phyloP scores from a whole-genome alignment of 768 basidiomycete genomes.

The Psilocybe azurescens region DNA sequence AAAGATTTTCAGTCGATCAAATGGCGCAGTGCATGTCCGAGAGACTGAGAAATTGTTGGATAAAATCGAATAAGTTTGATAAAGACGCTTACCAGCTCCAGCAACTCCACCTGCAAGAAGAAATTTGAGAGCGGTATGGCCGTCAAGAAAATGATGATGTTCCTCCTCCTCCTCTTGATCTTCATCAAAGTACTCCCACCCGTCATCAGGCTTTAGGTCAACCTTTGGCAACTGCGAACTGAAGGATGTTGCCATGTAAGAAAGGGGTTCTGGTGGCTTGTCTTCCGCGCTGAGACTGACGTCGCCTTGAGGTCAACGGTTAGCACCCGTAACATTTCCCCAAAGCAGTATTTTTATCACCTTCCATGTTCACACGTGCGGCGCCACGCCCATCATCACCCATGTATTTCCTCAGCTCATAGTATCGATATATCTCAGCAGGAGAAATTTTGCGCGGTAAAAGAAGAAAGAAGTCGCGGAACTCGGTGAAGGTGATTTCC shows the following conservation, averaged over 20 bases:
- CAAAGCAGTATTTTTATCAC: slow-evolving; percentile 40
- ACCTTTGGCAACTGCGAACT: slow-evolving; percentile 21
- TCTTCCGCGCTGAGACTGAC: slow-evolving; percentile 81
- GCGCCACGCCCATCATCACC: slow-evolving; percentile 80
- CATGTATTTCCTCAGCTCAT: slow-evolving; percentile 69
- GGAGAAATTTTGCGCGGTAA: slow-evolving; percentile 82
- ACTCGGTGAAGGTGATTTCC: slow-evolving; percentile 79
- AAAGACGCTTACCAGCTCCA: slow-evolving; percentile 74
- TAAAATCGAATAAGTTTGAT: not conserved
- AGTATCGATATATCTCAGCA: slow-evolving; percentile 86
- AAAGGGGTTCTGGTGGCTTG: slow-evolving; percentile 48
- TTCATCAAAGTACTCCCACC: slow-evolving; percentile 50
- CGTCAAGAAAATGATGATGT: slow-evolving; percentile 64
- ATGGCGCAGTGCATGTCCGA: slow-evolving; percentile 95
- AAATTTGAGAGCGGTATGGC: slow-evolving; percentile 83
- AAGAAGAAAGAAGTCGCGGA: slow-evolving; percentile 88
- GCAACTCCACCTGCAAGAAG: slow-evolving; percentile 93
- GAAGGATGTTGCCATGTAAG: slow-evolving; percentile 22
- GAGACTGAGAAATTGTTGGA: slow-evolving; percentile 65
- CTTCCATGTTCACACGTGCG: slow-evolving; percentile 89
- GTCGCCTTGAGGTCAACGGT: slow-evolving; percentile 56
- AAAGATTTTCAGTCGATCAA: slow-evolving; percentile 96
- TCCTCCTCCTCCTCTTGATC: slow-evolving; percentile 59
- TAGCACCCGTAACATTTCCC: not conserved
- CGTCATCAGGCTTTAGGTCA: slow-evolving; percentile 39